These are phyloP conservation scores for Aspergillus awamori DNA, from an alignment of 2,329 filamentous ascomycete genomes.

Conservation along the genomic window DNA sequence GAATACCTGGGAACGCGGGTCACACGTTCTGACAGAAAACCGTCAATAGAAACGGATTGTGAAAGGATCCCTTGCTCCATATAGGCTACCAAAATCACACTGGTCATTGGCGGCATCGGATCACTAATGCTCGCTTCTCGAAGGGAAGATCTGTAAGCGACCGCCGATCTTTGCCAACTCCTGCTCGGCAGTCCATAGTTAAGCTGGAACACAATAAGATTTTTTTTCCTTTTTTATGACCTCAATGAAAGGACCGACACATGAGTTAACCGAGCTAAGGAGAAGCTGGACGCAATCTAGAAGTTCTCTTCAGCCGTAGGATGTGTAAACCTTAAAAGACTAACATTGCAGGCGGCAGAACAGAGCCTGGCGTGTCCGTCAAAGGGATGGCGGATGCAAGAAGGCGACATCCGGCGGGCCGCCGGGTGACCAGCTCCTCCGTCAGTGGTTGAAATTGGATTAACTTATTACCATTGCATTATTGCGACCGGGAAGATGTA, in stretches of 20 bases:
- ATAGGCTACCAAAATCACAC: neutral
- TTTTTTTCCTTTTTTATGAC: neutral
- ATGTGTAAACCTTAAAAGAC: neutral
- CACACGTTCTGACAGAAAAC: neutral
- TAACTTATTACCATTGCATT: neutral
- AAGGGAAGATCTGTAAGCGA: slow-evolving; percentile 1
- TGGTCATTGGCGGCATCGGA: neutral
- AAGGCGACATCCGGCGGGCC: slow-evolving; percentile 23
- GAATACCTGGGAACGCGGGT: neutral
- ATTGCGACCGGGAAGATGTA: neutral
- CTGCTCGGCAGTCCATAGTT: neutral
- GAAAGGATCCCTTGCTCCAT: neutral
- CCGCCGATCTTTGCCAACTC: slow-evolving; percentile 4
- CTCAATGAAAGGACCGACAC: neutral
- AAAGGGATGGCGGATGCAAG: slow-evolving; percentile 20
- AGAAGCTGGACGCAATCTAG: neutral
- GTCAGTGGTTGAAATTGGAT: slow-evolving; percentile 3
- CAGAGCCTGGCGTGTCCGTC: slow-evolving; percentile 15
- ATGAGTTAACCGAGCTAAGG: neutral
- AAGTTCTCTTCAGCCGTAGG: neutral
- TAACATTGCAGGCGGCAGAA: neutral
- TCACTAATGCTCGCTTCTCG: neutral
- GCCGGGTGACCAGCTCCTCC: slow-evolving; percentile 12
- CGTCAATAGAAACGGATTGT: neutral
- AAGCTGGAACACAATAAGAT: neutral